Evolutionary conservation across 176 grass and related monocot species (phyloP).

Genomic region (Aegilops speltoides): DNA sequence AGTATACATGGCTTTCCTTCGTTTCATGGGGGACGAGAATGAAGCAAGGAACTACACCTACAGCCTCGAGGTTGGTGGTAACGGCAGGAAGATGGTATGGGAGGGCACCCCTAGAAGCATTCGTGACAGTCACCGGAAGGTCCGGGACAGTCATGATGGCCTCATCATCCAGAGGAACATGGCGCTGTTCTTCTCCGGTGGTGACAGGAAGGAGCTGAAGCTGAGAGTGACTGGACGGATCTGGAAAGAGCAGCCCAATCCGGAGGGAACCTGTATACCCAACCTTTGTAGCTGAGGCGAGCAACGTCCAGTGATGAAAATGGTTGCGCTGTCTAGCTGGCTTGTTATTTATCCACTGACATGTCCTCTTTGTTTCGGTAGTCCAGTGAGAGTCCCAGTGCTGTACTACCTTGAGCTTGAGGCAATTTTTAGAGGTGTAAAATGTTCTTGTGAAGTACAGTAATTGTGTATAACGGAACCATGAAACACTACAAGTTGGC

Average conservation of each 20-base stretch:
- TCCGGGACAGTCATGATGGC: constrained; percentile 86
- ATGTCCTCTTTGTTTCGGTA: constrained; percentile 36
- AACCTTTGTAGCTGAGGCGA: constrained; percentile 68
- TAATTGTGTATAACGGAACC: constrained; percentile 47
- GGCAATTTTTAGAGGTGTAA: constrained; percentile 35
- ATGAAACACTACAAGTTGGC: constrained; percentile 35
- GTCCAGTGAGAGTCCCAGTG: constrained; percentile 24
- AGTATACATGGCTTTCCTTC: constrained; percentile 90
- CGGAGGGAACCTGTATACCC: constrained; percentile 61
- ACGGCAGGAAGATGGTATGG: constrained; percentile 81
- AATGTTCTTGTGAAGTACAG: constrained; percentile 49
- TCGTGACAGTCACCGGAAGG: constrained; percentile 77
- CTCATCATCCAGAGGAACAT: constrained; percentile 89
- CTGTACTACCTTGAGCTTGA: constrained; percentile 15
- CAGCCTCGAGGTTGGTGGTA: constrained; percentile 75
- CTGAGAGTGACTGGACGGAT: constrained; percentile 68
- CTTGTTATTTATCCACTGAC: constrained; percentile 40
- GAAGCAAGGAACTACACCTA: constrained; percentile 84
- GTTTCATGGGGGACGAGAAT: constrained; percentile 91
- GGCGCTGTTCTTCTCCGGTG: constrained; percentile 78
- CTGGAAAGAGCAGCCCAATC: constrained; percentile 74
- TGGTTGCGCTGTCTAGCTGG: constrained; percentile 40
- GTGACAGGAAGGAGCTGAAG: constrained; percentile 76
- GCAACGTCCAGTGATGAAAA: constrained; percentile 9
- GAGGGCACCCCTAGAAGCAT: constrained; percentile 87